Base-by-base conservation (phyloP, 2,329 filamentous ascomycete species). In the Scytalidium sp. region DNA sequence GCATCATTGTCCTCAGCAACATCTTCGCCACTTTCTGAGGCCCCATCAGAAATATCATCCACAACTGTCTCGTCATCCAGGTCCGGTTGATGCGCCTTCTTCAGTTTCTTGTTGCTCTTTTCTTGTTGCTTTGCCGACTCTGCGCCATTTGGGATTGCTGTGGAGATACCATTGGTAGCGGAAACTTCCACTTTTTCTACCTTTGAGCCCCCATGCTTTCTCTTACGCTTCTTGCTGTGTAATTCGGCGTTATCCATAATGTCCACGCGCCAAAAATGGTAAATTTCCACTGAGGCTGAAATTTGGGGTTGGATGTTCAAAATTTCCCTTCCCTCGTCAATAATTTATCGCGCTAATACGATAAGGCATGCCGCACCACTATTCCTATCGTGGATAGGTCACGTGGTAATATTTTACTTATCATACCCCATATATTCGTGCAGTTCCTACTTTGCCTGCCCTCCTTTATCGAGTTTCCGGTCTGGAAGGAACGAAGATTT, bases 51-150 rank as follows among this genome's bases (percentile, higher is more conserved):
- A 19, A 67, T 63, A 4, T 69, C 56, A 15, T 60, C 56, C 32
- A 53, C 45, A n/a, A 27, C 43, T 20, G 59, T 56, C 22, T 59
- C 57, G 41, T 58, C 60, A 3, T 52, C 52, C 17, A n/a, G 13
- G 5, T 36, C 32, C 13, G 32, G 17, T 36, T 36, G 32, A 55
- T 15, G 51, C 55, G 2, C 62, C 60, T 66, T 71, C 67, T 68
- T 73, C 41, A 59, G 57, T 61, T 69, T 75, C 63, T 64, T 61
- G 22, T 44, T 39, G 15, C 46, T 29, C 43, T 62, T 63, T 47
- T 60, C 57, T 25, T 60, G 60, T 11, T 52, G 53, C 22, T 48
- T 46, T 45, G 59, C 60, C 27, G 51, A 49, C 46, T 62, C 60
- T 21, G 53, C 41, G 20, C 51, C 46, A 17, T 47, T 49, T 41